A percentile compares a stretch with the other conserved stretches of the same genome.
Evolutionary conservation across 805 yeast genomes (phyloP).

Genomic region (Wickerhamomyces queroliae): DNA sequence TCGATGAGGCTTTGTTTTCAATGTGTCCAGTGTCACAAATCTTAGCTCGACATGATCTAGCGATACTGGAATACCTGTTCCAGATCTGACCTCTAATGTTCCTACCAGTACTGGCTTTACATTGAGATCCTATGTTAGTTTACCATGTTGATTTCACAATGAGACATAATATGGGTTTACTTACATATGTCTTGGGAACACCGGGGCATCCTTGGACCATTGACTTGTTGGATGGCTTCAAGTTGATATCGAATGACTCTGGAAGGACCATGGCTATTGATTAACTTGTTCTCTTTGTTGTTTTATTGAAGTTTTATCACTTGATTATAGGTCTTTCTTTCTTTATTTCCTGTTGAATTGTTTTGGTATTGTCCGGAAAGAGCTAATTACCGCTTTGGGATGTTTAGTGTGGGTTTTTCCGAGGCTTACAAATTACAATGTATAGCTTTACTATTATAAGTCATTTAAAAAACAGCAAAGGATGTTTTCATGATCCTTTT

Average conservation of each 20-base stretch:
- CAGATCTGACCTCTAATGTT: constrained; percentile 47
- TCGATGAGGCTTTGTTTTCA: constrained; percentile 31
- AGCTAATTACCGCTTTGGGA: too few relatives aligned
- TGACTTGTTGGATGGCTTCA: constrained; percentile 48
- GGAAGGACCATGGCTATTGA: constrained; percentile 1
- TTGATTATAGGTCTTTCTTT: not conserved
- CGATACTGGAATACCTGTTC: constrained; percentile 38
- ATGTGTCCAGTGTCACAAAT: constrained; percentile 45
- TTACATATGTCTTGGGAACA: constrained; percentile 46
- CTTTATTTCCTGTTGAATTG: too few relatives aligned
- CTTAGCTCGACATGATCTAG: constrained; percentile 43
- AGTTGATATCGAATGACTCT: constrained; percentile 20
- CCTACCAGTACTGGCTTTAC: constrained; percentile 57
- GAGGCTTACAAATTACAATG: too few relatives aligned
- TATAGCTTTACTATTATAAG: too few relatives aligned
- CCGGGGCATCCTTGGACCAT: constrained; percentile 66
- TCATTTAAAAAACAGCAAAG: too few relatives aligned
- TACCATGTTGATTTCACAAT: too few relatives aligned
- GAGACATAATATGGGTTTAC: constrained; percentile 8
- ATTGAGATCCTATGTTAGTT: too few relatives aligned
- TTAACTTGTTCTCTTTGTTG: not conserved
- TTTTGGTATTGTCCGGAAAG: too few relatives aligned
- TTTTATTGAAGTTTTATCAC: not conserved
- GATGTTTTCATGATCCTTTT: too few relatives aligned
- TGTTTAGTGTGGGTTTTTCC: too few relatives aligned